Evolutionary conservation across 345 rosid genomes (phyloP).

Genomic region (Mallotus nudiflorus): DNA sequence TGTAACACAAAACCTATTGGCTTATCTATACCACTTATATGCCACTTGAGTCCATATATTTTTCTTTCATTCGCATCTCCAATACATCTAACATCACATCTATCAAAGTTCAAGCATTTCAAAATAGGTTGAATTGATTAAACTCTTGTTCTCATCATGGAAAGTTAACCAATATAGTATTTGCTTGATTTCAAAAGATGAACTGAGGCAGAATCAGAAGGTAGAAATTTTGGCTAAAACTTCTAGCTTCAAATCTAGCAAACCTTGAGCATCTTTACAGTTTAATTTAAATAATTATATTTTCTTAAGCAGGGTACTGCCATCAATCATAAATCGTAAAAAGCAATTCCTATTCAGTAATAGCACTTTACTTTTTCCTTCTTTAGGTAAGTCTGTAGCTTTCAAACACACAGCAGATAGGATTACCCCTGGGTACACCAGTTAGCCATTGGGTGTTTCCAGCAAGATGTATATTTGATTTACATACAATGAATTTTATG

Average conservation of each 20-base stretch:
- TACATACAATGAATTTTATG: not conserved
- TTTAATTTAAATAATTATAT: not conserved
- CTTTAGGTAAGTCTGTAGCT: too few species aligned
- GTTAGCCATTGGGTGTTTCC: not conserved
- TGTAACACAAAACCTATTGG: too few species aligned
- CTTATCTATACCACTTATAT: too few species aligned
- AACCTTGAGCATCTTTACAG: not conserved
- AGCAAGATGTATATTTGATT: not conserved
- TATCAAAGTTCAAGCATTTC: too few species aligned
- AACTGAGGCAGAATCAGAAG: not conserved
- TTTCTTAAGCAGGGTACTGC: not conserved
- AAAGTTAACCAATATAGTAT: not conserved
- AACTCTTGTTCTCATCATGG: too few species aligned
- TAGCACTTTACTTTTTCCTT: too few species aligned
- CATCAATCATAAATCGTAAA: not conserved
- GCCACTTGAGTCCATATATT: too few species aligned
- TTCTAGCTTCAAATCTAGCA: not conserved
- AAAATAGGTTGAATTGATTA: too few species aligned
- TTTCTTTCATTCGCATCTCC: too few species aligned
- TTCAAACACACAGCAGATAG: too few species aligned
- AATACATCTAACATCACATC: too few species aligned
- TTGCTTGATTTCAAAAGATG: not conserved
- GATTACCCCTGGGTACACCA: not conserved
- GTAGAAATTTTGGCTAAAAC: not conserved
- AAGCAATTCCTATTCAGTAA: not conserved